Base-by-base conservation (phyloP, 148 eudicot genomes). In the Chenopodium album region DNA sequence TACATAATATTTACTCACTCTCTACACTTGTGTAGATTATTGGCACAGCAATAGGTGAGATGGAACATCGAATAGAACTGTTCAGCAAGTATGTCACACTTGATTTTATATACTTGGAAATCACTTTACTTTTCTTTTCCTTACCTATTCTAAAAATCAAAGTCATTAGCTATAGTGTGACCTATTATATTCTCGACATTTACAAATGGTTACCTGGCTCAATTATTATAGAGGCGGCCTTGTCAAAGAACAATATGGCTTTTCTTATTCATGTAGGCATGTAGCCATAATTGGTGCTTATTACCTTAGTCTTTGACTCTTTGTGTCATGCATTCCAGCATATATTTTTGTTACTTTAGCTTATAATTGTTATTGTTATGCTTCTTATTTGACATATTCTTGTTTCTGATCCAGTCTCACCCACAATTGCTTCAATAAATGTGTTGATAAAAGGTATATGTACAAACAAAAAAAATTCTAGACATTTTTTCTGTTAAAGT, bases 31-130 rank as follows among this genome's bases (percentile, higher is more conserved):
- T 88, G 88, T 88, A 93, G 97, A 81, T 90, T 72, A 84, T 89
- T 86, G 88, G 88, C 20, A 91, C 88, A 90, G 92, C 89, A 63
- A 88, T 88, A 77, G 90, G 86, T 80, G 97, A 94, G 88, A 89
- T 93, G 94, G 95, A 94, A 78, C 90, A 91, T 77, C 91, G 90
- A 84, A 92, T 89, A 65, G 95, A 91, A 66, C 77, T 94, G 88
- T 90, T 90, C 85, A 93, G 89, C 93, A 93, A 90, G 98, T 94
- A 84, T 63, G 90, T 81, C 50, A 41, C 74, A 60, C 46, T 22
- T 26, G 34, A 69, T 41, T 16, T 63, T 32, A 65, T 78, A 41
- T 76, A 26, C 68, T 72, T 4, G 48, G 41, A n/a, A n/a, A n/a
- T 60, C 54, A 5, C 5, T 79, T 16, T 47, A 44, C 26, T 29